Conservation (phyloP, 1,284 basidiomycete species). For the Fomitopsis palustris region DNA sequence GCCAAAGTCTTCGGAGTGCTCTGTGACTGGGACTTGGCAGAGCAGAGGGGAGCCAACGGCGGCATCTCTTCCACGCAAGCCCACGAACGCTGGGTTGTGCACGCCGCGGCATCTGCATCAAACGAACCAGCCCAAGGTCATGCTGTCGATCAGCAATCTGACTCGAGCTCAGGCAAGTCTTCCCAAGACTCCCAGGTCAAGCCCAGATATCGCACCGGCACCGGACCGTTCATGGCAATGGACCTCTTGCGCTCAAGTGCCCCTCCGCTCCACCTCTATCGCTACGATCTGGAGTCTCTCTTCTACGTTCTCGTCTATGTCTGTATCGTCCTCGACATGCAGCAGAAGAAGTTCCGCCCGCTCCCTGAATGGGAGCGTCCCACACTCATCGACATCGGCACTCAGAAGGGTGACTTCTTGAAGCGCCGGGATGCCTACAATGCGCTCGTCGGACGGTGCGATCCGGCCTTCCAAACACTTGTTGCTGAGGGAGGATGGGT, state of each 20-base stretch:
- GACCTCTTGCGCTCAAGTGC: constrained; percentile 16
- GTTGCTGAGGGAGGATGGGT: too few relatives aligned
- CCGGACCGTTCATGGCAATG: constrained; percentile 25
- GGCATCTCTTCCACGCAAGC: neutral
- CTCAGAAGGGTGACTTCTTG: too few relatives aligned
- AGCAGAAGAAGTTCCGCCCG: neutral
- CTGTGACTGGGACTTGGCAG: constrained; percentile 26
- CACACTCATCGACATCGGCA: too few relatives aligned
- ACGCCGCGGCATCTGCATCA: too few relatives aligned
- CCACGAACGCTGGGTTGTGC: too few relatives aligned
- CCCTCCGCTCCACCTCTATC: constrained; percentile 21
- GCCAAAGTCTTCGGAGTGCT: constrained; percentile 19
- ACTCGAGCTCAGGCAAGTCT: neutral
- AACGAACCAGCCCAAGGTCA: too few relatives aligned
- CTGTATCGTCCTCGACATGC: neutral
- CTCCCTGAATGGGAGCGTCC: neutral
- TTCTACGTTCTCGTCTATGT: constrained; percentile 20
- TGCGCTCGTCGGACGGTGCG: too few relatives aligned
- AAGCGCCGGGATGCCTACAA: too few relatives aligned
- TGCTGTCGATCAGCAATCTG: too few relatives aligned
- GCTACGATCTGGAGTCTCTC: constrained; percentile 31
- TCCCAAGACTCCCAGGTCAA: neutral
- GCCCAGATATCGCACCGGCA: constrained; percentile 20
- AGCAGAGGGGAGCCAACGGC: neutral
- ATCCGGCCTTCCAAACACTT: too few relatives aligned